Conservation (phyloP, 164 flowering plant species). For the Stephania japonica region DNA sequence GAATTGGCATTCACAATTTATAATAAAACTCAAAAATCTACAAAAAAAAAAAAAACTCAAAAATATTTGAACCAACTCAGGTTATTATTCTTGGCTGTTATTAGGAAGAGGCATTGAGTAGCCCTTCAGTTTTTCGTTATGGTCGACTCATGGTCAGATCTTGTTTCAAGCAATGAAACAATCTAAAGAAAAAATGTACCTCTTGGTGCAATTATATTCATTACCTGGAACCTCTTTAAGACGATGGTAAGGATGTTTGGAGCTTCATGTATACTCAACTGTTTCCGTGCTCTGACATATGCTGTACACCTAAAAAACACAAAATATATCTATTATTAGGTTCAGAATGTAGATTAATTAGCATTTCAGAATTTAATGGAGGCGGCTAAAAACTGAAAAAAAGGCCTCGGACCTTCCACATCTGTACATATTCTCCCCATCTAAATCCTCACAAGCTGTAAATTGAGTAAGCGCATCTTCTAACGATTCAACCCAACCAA, state of each 20-base stretch:
- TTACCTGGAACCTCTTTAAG: slow-evolving; percentile 88
- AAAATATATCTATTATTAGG: not conserved
- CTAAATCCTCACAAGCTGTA: slow-evolving; percentile 73
- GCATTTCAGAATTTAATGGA: slow-evolving; percentile 3
- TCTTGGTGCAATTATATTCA: not conserved
- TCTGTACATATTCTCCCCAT: slow-evolving; percentile 90
- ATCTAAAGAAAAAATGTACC: too few species aligned
- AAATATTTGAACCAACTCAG: not conserved
- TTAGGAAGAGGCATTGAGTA: not conserved
- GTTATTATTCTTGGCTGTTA: not conserved
- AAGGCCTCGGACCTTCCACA: slow-evolving; percentile 62
- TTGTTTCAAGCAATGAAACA: too few species aligned
- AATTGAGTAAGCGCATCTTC: slow-evolving; percentile 85
- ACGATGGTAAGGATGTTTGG: slow-evolving; percentile 87
- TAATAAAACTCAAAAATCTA: not conserved
- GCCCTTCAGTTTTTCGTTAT: too few species aligned
- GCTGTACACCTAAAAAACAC: slow-evolving; percentile 47
- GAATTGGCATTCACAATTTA: not conserved
- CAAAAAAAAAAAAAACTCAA: too few species aligned
- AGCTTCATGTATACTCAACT: slow-evolving; percentile 71
- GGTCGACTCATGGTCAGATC: too few species aligned
- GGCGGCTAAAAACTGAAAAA: not conserved
- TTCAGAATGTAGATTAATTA: not conserved
- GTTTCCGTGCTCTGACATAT: slow-evolving; percentile 83
- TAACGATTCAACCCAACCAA: slow-evolving; percentile 70